phyloP scores from a whole-genome alignment of 495 filamentous ascomycete genomes.

The Evansstolkia leycettana region DNA sequence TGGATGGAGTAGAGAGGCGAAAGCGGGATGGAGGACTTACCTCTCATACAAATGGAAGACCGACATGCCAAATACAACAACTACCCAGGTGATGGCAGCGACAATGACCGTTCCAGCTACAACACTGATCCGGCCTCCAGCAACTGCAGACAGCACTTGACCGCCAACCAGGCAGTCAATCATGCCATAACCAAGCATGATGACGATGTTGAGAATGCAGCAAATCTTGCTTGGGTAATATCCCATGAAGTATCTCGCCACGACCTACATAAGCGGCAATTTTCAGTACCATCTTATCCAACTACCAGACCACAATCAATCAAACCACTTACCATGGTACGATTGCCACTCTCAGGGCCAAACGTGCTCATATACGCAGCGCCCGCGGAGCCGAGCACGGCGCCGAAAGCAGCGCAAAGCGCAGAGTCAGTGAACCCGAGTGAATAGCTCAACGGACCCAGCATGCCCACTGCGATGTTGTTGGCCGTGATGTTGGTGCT shows the following conservation, averaged over 20 bases:
- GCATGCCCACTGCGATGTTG: slow-evolving; percentile 45
- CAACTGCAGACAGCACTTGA: slow-evolving; percentile 31
- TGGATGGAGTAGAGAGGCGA: too few species aligned
- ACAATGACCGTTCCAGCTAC: slow-evolving; percentile 48
- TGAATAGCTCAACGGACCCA: slow-evolving; percentile 45
- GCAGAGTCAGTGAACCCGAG: slow-evolving; percentile 43
- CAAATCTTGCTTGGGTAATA: slow-evolving; percentile 52
- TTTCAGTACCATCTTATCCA: too few species aligned
- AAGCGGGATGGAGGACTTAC: slow-evolving; percentile 44
- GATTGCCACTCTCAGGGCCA: slow-evolving; percentile 46
- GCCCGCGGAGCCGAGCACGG: slow-evolving; percentile 30
- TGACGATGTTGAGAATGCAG: slow-evolving; percentile 45
- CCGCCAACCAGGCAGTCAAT: slow-evolving; percentile 32
- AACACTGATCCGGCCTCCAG: slow-evolving; percentile 35
- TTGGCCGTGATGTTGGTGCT: slow-evolving; percentile 48
- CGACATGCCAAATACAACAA: slow-evolving; percentile 49
- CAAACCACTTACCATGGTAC: slow-evolving; percentile 44
- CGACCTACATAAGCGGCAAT: slow-evolving; percentile 21
- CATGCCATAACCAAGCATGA: slow-evolving; percentile 46
- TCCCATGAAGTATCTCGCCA: slow-evolving; percentile 50
- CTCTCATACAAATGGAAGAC: slow-evolving; percentile 50
- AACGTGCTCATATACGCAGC: slow-evolving; percentile 47
- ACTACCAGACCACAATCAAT: too few species aligned
- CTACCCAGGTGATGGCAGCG: slow-evolving; percentile 37
- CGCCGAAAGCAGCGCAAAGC: slow-evolving; percentile 40